Base-by-base conservation (phyloP, 1,139 yeast genomes). In the Geotrichum australiense region DNA sequence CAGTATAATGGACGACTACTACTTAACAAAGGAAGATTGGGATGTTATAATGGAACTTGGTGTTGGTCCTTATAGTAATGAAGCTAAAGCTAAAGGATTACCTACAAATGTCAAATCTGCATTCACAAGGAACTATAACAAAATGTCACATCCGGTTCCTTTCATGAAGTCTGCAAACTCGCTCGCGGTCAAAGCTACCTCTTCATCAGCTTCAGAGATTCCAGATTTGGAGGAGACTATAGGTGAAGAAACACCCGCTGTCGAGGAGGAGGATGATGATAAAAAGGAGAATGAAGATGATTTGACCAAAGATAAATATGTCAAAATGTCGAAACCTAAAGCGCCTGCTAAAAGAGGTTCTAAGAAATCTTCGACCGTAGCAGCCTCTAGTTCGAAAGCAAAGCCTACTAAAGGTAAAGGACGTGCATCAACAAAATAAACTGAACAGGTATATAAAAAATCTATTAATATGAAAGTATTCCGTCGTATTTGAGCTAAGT, bases 21-120 rank as follows among this genome's bases (percentile, higher is more conserved):
- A 75, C 57, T 61, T 93, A 34, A 83, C 94, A 8, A 81, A 77
- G 55, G 96, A 89, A 46, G 97, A 91, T 62, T 91, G 94, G 87
- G 97, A 89, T 55, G 73, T 73, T 23, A 66, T 93, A 15, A 67
- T 85, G 71, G 96, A 87, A 49, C 74, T 87, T 50, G 80, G 86
- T 18, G 79, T 87, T 12, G 94, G 94, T 0, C 65, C 66, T 2
- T 63, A 68, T 24, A 57, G 61, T 47, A 52, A 48, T 23, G 47
- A 53, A 21, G 73, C 76, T 28, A 83, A 83, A 59, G 73, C 76
- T 27, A 84, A 84, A 59, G 72, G 74, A 51, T 71, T 93, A 4
- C 76, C 91, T 10, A 73, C 95, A 1, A 71, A 78, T 24, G 79
- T 78, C 16, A 93, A 93, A 58, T 68, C 93, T 4, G 80, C 86